Evolutionary conservation across 495 filamentous ascomycete species (phyloP).

Genomic region (Xylaria telfairii): DNA sequence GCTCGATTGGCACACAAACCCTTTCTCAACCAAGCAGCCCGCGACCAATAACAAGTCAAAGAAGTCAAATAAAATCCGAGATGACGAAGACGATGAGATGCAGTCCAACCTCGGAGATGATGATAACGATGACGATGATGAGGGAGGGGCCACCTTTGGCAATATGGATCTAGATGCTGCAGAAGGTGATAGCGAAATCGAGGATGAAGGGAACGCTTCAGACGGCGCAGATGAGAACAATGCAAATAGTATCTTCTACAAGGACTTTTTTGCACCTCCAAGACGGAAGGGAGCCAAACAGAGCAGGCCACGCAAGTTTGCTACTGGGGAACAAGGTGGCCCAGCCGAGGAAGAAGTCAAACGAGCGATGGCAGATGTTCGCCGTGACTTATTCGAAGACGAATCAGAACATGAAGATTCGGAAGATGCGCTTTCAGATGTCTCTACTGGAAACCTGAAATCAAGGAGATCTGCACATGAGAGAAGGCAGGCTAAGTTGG

Average conservation of each 20-base stretch:
- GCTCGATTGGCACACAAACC: constrained; percentile 82
- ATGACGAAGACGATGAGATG: constrained; percentile 31
- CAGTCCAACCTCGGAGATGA: constrained; percentile 45
- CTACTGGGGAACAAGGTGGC: constrained; percentile 37
- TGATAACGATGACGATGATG: constrained; percentile 63
- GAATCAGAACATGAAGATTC: constrained; percentile 63
- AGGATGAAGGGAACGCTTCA: constrained; percentile 61
- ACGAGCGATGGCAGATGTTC: constrained; percentile 87
- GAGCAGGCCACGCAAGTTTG: constrained; percentile 46
- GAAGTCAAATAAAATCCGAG: constrained; percentile 19
- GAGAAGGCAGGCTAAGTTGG: constrained; percentile 80
- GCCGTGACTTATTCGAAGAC: constrained; percentile 92
- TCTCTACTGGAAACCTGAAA: constrained; percentile 60
- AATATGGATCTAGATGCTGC: constrained; percentile 66
- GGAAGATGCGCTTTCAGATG: constrained; percentile 61
- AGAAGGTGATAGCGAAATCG: constrained; percentile 63
- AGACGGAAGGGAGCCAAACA: constrained; percentile 67
- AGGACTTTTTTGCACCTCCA: constrained; percentile 89
- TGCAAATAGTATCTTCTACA: constrained; percentile 85
- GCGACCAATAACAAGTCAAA: constrained; percentile 23
- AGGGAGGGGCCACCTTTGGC: constrained; percentile 79
- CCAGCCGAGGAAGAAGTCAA: constrained; percentile 70
- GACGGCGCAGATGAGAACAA: constrained; percentile 60
- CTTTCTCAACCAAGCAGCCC: constrained; percentile 47
- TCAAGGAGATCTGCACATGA: constrained; percentile 78